Evolutionary conservation across 2,329 filamentous ascomycete species (phyloP), one percentile per base, ranked within the genome.

Genomic region (Neonectria sp.): DNA sequence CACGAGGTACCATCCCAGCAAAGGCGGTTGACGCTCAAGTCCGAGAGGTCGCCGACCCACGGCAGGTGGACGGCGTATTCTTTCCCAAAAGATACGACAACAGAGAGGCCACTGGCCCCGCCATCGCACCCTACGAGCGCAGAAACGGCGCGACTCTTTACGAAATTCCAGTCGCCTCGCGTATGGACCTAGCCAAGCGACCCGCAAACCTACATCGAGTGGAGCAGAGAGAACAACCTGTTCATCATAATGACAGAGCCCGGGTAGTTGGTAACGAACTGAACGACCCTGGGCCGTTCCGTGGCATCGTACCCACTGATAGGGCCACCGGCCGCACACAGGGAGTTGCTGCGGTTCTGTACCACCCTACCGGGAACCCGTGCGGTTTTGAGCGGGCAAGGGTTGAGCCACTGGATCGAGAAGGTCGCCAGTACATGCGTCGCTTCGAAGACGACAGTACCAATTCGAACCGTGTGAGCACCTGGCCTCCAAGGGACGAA

Each of bases 401-500:
- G 0, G 3, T 70, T 3, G 63, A 60, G 21, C 67, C 67, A 1
- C 4, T 70, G 25, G 29, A 43, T 1, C 67, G 57, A 1, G 43
- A 62, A 0, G 67, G 68, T 2, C 25, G 67, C 1, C 68, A 70
- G 25, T 68, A 25, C 2, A 0, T 70, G 1, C 56, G 37, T 1
- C 64, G 67, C 0, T 70, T 49, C 6, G 45, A 12, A 0, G 68
- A 70, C 4, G 68, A 71, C 4, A 43, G 37, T 17, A 11, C 4
- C 13, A 27, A 45, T 7, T 56, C 37, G 17, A 49, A 12, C 1
- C 52, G 67, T 0, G 67, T 67, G 3, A 55, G 40, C 0, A 70
- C 67, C 6, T 69, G 68, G 68, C 68, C 67, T 6, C 68, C 67
- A 0, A 25, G 68, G 0, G 68, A 69, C 29, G 61, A 70, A 4